Evolutionary conservation across 2,329 filamentous ascomycete species (phyloP).

Genomic region (Purpureocillium takamizusanense): DNA sequence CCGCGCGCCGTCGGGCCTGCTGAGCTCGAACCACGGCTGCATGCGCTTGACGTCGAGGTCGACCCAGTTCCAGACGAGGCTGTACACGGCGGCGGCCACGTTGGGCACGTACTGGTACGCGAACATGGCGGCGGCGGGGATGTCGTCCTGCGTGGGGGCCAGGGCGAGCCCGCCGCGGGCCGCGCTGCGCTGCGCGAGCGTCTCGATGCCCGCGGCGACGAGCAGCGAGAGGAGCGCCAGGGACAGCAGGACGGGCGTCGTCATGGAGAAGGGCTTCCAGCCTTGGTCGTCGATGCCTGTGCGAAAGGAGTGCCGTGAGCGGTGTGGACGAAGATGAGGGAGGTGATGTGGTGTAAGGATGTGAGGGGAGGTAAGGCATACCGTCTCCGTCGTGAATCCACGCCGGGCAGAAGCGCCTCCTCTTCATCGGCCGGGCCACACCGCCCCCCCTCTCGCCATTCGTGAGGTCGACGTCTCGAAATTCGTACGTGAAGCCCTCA

Average conservation of each 20-base stretch:
- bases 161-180: conserved; percentile 30
- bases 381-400: not conserved
- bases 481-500: not conserved
- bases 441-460: not conserved
- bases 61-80: conserved; percentile 49
- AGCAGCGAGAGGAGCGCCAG: conserved; percentile 26
- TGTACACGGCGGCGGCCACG: conserved; percentile 43
- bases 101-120: conserved; percentile 44
- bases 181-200: conserved; percentile 29
- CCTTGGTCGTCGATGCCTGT: not conserved
- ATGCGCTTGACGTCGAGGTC: conserved; percentile 50
- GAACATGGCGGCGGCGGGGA: conserved; percentile 27
- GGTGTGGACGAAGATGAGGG: too few species aligned
- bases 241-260: conserved; percentile 22
- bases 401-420: not conserved
- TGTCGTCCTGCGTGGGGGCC: conserved; percentile 9
- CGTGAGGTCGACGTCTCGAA: not conserved
- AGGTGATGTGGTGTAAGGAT: too few species aligned
- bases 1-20: conserved; percentile 29
- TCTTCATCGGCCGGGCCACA: not conserved
- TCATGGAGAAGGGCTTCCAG: conserved; percentile 2
- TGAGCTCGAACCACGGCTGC: conserved; percentile 52
- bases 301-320: too few species aligned
- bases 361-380: not conserved
- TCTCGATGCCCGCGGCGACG: conserved; percentile 30